A percentile compares a stretch with the other conserved stretches of the same genome.
phyloP scores from a whole-genome alignment of 148 eudicot species.

The Agrostemma githago region DNA sequence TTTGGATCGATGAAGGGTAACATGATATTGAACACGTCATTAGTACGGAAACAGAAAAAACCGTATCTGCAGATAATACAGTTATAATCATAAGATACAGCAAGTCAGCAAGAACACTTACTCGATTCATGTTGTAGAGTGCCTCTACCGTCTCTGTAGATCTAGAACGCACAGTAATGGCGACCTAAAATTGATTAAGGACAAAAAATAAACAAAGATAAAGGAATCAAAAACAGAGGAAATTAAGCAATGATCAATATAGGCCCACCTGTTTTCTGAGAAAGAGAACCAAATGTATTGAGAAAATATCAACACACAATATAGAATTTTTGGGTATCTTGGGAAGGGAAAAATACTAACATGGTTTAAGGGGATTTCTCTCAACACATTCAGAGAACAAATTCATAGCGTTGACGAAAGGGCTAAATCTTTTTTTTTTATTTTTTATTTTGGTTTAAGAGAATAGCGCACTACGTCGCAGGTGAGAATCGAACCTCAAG shows the following conservation, averaged over 20 bases:
- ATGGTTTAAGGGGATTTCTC: background rate
- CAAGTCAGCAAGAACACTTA: conserved; percentile 24
- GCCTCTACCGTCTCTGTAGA: conserved; percentile 63
- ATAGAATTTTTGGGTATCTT: no score
- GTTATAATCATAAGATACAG: conserved; percentile 5
- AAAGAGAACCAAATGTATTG: background rate
- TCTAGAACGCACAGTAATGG: conserved; percentile 39
- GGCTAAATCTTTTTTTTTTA: background rate
- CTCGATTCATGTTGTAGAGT: conserved; percentile 56
- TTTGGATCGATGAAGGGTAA: background rate
- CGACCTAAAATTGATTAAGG: conserved; percentile 38
- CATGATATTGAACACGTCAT: background rate
- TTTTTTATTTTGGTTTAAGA: no score
- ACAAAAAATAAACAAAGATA: background rate
- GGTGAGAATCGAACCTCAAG: no score
- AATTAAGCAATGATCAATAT: background rate
- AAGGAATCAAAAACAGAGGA: background rate
- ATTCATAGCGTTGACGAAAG: background rate
- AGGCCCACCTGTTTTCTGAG: background rate
- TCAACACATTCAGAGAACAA: background rate
- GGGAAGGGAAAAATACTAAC: no score
- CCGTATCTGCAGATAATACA: background rate
- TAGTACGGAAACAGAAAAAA: background rate
- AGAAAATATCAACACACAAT: background rate
- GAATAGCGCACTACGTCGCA: no score